Evolutionary conservation across 768 basidiomycete genomes (phyloP).

Genomic region (Trametes cingulata): DNA sequence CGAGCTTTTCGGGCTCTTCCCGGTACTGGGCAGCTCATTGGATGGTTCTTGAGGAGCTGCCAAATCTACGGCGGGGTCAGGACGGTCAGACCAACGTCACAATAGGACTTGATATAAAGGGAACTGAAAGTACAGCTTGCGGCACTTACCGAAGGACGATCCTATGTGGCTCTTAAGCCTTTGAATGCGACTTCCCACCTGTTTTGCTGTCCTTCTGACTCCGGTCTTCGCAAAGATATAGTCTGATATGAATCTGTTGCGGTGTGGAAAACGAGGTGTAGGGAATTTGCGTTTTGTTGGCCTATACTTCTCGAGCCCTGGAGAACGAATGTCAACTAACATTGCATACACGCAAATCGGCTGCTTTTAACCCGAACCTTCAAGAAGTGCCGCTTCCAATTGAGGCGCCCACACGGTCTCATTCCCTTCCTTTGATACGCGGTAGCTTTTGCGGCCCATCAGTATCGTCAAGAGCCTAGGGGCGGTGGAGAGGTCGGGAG

Average conservation of each 20-base stretch:
- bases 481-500: too few relatives aligned
- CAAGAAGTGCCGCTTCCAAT: conserved; percentile 73
- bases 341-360: neutral
- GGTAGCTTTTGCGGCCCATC: too few relatives aligned
- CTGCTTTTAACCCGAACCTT: conserved; percentile 48
- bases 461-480: too few relatives aligned
- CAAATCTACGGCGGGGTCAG: too few relatives aligned
- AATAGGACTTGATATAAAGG: neutral
- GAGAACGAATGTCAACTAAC: conserved; percentile 8
- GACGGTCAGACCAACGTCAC: too few relatives aligned
- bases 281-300: conserved; percentile 47
- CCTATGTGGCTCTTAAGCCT: conserved; percentile 75
- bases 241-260: conserved; percentile 78
- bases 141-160: too few relatives aligned
- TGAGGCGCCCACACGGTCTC: conserved; percentile 81
- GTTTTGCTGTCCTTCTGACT: conserved; percentile 68
- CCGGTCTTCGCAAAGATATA: conserved; percentile 70
- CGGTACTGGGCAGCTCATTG: too few relatives aligned
- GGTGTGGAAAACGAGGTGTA: conserved; percentile 71
- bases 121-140: neutral
- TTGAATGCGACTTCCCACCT: conserved; percentile 77
- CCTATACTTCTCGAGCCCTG: neutral
- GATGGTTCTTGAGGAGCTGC: too few relatives aligned
- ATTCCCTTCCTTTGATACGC: conserved; percentile 62
- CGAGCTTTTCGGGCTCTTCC: too few relatives aligned